Percentiles rank a stretch among this genome's conserved stretches.
Conservation (phyloP, 306 rosid species). For the Benincasa hispida region DNA sequence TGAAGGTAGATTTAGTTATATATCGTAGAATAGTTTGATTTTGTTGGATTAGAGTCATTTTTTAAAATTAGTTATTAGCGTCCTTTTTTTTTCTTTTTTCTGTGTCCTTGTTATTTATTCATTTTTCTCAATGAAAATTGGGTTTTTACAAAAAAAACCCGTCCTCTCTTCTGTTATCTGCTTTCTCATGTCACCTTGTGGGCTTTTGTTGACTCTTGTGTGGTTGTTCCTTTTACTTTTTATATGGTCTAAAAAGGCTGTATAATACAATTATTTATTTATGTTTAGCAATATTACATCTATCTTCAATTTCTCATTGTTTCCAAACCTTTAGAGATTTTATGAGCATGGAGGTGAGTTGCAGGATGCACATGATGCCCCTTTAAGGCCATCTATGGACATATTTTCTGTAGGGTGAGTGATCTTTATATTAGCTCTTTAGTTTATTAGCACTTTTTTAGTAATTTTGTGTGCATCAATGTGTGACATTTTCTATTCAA, state of each 20-base stretch:
- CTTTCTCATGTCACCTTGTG: background rate
- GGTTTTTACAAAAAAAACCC: too few species aligned
- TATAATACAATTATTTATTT: background rate
- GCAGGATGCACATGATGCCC: slow-evolving; percentile 80
- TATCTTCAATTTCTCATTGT: background rate
- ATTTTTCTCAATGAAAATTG: too few species aligned
- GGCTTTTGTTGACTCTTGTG: background rate
- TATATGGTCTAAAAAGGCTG: background rate
- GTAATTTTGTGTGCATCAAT: background rate
- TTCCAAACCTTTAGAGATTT: slow-evolving; percentile 51
- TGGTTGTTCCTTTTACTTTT: background rate
- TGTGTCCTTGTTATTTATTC: too few species aligned
- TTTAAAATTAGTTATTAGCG: too few species aligned
- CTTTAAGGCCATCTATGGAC: slow-evolving; percentile 89
- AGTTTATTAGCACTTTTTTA: background rate
- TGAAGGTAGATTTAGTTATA: too few species aligned
- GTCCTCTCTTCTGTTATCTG: background rate
- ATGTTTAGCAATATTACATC: background rate
- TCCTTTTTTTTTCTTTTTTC: too few species aligned
- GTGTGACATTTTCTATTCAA: slow-evolving; percentile 1
- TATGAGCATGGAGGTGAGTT: slow-evolving; percentile 96
- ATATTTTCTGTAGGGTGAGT: slow-evolving; percentile 92
- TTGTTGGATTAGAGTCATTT: too few species aligned
- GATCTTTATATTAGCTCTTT: slow-evolving; percentile 16
- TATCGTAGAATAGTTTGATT: too few species aligned